Conservation (phyloP, 2,329 filamentous ascomycete genomes). For the Aureobasidium zeae region DNA sequence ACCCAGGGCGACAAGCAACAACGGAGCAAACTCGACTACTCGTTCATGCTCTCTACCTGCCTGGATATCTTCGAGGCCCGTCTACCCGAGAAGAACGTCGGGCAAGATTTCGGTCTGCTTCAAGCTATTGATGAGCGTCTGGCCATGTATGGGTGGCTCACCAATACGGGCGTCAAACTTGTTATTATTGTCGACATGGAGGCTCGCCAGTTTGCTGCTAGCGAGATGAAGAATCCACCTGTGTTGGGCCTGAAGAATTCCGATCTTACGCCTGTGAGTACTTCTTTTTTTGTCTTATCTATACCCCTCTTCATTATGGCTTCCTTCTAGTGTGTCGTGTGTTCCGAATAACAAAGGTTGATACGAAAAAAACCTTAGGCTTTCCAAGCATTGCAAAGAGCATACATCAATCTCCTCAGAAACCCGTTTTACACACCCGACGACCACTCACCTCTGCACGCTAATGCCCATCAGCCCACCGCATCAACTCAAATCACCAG, state of each 20-base stretch:
- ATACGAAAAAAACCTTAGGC: constrained; percentile 41
- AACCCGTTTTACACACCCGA: constrained; percentile 95
- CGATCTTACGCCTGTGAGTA: constrained; percentile 70
- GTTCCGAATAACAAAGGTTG: background rate
- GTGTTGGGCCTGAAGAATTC: constrained; percentile 66
- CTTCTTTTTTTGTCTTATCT: too few species aligned
- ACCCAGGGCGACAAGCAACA: constrained; percentile 47
- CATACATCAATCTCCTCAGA: constrained; percentile 78
- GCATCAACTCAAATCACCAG: constrained; percentile 64
- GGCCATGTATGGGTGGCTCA: constrained; percentile 91
- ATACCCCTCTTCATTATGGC: too few species aligned
- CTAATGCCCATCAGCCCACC: constrained; percentile 36
- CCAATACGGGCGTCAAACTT: constrained; percentile 88
- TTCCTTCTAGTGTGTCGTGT: too few species aligned
- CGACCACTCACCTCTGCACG: constrained; percentile 57
- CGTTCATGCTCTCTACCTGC: constrained; percentile 79
- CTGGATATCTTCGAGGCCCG: constrained; percentile 91
- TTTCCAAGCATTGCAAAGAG: constrained; percentile 85
- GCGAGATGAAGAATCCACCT: constrained; percentile 25
- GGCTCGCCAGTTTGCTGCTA: constrained; percentile 43
- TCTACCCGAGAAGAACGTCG: constrained; percentile 59
- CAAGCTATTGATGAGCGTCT: constrained; percentile 90
- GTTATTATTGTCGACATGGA: constrained; percentile 87
- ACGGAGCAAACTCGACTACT: constrained; percentile 76
- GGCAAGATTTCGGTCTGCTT: constrained; percentile 82